Percentiles rank a stretch among this genome's conserved stretches.
Conservation (phyloP, 768 basidiomycete species). For the Podaxis pistillaris region DNA sequence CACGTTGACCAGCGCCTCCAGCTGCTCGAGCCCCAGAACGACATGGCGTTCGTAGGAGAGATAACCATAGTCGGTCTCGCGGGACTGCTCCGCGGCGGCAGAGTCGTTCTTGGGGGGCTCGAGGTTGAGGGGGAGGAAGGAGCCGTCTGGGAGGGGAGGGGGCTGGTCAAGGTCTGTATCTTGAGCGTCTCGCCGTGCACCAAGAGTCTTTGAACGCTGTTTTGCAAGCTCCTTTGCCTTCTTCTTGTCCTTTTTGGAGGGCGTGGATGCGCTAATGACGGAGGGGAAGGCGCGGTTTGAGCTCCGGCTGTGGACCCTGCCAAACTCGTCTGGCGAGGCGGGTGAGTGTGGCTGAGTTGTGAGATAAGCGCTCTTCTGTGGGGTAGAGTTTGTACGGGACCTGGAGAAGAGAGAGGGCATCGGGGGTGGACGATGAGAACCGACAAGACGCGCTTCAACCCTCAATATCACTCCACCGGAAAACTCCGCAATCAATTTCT, state of each 20-base stretch:
- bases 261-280: slow-evolving; percentile 19
- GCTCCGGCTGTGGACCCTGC: slow-evolving; percentile 49
- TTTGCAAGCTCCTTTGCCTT: slow-evolving; percentile 38
- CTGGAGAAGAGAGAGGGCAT: slow-evolving; percentile 80
- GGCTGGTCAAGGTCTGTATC: slow-evolving; percentile 27
- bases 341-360: slow-evolving; percentile 25
- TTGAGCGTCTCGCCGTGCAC: slow-evolving; percentile 33
- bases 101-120: slow-evolving; percentile 42
- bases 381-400: slow-evolving; percentile 58
- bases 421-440: slow-evolving; percentile 35
- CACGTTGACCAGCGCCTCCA: slow-evolving; percentile 68
- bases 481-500: slow-evolving; percentile 22
- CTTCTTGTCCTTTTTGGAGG: slow-evolving; percentile 54
- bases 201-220: slow-evolving; percentile 41
- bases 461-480: slow-evolving; percentile 26
- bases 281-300: slow-evolving; percentile 32
- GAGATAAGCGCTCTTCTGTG: slow-evolving; percentile 38
- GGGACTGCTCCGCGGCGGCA: slow-evolving; percentile 31
- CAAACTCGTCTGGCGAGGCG: slow-evolving; percentile 60
- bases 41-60: slow-evolving; percentile 72
- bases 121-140: slow-evolving; percentile 51
- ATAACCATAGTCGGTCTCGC: slow-evolving; percentile 64
- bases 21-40: slow-evolving; percentile 72
- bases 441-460: slow-evolving; percentile 23
- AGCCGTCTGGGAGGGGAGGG: slow-evolving; percentile 45